phyloP scores from a whole-genome alignment of 1,284 basidiomycete genomes.

The Malassezia restricta region DNA sequence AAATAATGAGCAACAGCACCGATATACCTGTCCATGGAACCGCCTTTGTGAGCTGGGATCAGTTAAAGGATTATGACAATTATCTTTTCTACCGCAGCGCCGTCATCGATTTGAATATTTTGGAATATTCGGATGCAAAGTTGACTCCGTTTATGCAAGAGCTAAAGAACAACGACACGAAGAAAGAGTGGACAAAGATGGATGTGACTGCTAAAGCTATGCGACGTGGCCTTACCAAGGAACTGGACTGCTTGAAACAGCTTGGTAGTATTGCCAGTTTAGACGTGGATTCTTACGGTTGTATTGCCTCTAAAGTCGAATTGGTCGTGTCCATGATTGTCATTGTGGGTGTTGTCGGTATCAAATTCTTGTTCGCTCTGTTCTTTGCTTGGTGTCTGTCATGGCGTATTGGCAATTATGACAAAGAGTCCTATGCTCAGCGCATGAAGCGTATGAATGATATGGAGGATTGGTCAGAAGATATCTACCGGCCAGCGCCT shows the following conservation, averaged over 20 bases:
- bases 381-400: slow-evolving; percentile 95
- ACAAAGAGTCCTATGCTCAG: slow-evolving; percentile 81
- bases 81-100: slow-evolving; percentile 82
- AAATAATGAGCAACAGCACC: neutral
- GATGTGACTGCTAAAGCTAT: slow-evolving; percentile 78
- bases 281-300: slow-evolving; percentile 85
- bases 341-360: slow-evolving; percentile 89
- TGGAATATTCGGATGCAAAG: slow-evolving; percentile 53
- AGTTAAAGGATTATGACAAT: slow-evolving; percentile 58
- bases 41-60: slow-evolving; percentile 61
- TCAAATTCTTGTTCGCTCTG: slow-evolving; percentile 93
- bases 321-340: slow-evolving; percentile 90
- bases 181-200: slow-evolving; percentile 56
- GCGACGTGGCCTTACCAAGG: slow-evolving; percentile 53
- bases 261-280: slow-evolving; percentile 79
- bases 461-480: slow-evolving; percentile 91
- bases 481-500: slow-evolving; percentile 89
- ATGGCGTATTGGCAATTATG: slow-evolving; percentile 84
- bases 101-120: slow-evolving; percentile 75
- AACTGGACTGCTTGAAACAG: slow-evolving; percentile 75
- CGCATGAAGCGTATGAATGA: slow-evolving; percentile 79
- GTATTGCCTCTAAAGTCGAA: slow-evolving; percentile 84
- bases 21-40: neutral
- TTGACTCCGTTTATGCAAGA: slow-evolving; percentile 61
- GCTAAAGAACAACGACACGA: slow-evolving; percentile 56